These are phyloP conservation scores for Ambrosiella cleistominuta DNA, from an alignment of 2,329 filamentous ascomycete species.

Conservation along the genomic window DNA sequence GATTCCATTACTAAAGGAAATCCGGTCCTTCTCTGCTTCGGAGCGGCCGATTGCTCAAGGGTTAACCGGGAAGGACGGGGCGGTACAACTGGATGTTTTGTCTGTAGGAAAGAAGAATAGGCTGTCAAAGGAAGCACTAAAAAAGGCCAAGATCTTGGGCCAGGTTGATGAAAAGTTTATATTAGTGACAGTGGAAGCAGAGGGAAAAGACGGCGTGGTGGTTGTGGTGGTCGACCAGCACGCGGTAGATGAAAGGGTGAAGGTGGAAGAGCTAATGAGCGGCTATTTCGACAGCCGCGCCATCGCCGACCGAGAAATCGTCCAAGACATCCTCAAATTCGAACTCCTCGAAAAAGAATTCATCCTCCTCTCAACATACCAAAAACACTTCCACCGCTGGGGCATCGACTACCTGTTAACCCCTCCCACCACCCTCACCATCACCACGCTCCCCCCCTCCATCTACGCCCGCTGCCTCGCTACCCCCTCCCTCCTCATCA, in stretches of 20 bases:
- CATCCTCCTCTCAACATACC: slow-evolving; percentile 35
- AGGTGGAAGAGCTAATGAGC: slow-evolving; percentile 54
- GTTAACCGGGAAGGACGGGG: slow-evolving; percentile 14
- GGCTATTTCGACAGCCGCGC: slow-evolving; percentile 25
- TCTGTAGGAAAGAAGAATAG: slow-evolving; percentile 18
- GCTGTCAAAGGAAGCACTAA: slow-evolving; percentile 46
- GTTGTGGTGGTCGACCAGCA: slow-evolving; percentile 73
- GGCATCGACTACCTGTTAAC: slow-evolving; percentile 41
- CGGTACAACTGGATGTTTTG: slow-evolving; percentile 6
- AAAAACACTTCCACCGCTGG: slow-evolving; percentile 49
- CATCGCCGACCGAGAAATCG: slow-evolving; percentile 15
- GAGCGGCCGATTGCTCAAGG: not conserved
- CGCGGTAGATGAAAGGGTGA: slow-evolving; percentile 76
- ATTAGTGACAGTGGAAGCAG: slow-evolving; percentile 33
- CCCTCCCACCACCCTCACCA: slow-evolving; percentile 21
- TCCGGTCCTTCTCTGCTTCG: slow-evolving; percentile 8
- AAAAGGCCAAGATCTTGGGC: slow-evolving; percentile 46
- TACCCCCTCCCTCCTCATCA: slow-evolving; percentile 54
- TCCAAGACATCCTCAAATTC: slow-evolving; percentile 43
- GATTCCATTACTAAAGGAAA: slow-evolving; percentile 25
- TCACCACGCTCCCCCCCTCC: slow-evolving; percentile 47
- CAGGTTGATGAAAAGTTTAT: slow-evolving; percentile 91
- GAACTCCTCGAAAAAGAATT: slow-evolving; percentile 45
- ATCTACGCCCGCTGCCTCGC: slow-evolving; percentile 60
- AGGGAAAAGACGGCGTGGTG: slow-evolving; percentile 30